Base-by-base conservation (phyloP, 768 basidiomycete genomes). In the Lactarius evosmus region DNA sequence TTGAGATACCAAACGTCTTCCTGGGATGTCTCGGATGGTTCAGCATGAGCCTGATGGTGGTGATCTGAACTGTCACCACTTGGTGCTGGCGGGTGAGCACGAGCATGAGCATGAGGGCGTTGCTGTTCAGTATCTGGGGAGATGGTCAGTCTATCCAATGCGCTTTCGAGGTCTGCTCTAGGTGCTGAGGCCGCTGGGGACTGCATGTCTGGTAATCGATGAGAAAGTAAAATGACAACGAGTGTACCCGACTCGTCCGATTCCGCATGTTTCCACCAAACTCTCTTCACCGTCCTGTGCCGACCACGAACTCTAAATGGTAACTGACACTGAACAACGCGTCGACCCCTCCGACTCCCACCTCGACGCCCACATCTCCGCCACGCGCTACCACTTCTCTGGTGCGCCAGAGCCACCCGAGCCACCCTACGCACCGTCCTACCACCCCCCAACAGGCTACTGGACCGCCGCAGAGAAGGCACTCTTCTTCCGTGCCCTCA, bases 1-100 rank as follows among this genome's bases (percentile, higher is more conserved):
- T 92, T 93, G 72, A 93, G 83, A 72, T 86, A 83, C 91, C 91
- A 93, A 19, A 91, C 84, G 50, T 91, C 87, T 1, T 71, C 75
- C 17, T 67, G 68, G 16, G 76, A 73, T 6, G 53, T 7, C 12
- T 55, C 46, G 8, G 40, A 41, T n/a, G 40, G 60, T 7, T n/a
- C 30, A 14, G 27, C 52, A 3, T 40, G 30, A 25, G n/a, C n/a
- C n/a, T 32, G 53, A 32, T 44, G 17, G 0, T 41, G 5, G 11
- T 25, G 22, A 1, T 25, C 46, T 16, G n/a, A n/a, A n/a, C n/a
- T n/a, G 7, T 38, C 14, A 38, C 19, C 8, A 29, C 27, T 29
- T 25, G 46, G 19, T 19, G 16, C 12, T 7, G 33, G 33, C 0
- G 17, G 30, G n/a, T 19, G 58, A 19, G 38, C n/a, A 1, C 7